Percentiles rank a stretch among this genome's conserved stretches.
Conservation (phyloP, 2,329 filamentous ascomycete species). For the Apiospora phragmitis region DNA sequence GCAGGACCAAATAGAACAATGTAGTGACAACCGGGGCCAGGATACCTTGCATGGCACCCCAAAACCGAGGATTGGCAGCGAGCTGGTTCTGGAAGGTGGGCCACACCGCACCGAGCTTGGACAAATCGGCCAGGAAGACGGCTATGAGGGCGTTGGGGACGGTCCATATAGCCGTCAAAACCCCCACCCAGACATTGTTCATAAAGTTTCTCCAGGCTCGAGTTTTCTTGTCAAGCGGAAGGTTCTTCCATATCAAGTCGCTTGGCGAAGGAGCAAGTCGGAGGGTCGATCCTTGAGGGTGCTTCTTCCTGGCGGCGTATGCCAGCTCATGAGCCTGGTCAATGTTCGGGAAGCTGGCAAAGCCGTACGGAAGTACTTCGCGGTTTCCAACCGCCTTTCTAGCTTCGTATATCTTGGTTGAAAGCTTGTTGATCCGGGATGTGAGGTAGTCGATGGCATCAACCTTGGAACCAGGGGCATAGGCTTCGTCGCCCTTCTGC, state of each 20-base stretch:
- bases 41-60: slow-evolving; percentile 91
- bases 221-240: slow-evolving; percentile 67
- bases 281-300: slow-evolving; percentile 75
- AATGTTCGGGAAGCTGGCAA: slow-evolving; percentile 90
- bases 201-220: slow-evolving; percentile 71
- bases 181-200: slow-evolving; percentile 81
- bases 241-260: slow-evolving; percentile 95
- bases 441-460: slow-evolving; percentile 95
- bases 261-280: slow-evolving; percentile 80
- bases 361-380: slow-evolving; percentile 87
- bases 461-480: slow-evolving; percentile 71
- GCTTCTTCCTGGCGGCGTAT: slow-evolving; percentile 77
- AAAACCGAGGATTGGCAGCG: slow-evolving; percentile 61
- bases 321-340: slow-evolving; percentile 86
- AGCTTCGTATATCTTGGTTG: slow-evolving; percentile 81
- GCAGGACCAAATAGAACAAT: slow-evolving; percentile 81
- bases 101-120: slow-evolving; percentile 81
- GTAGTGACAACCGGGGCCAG: slow-evolving; percentile 85
- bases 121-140: slow-evolving; percentile 85
- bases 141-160: slow-evolving; percentile 93
- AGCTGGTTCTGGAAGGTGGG: slow-evolving; percentile 68
- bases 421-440: slow-evolving; percentile 77
- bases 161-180: slow-evolving; percentile 84
- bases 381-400: slow-evolving; percentile 81
- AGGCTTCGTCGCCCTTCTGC: slow-evolving; percentile 73